Conservation (phyloP, 352 stramenopile species). For the Globisporangium abappressorium region DNA sequence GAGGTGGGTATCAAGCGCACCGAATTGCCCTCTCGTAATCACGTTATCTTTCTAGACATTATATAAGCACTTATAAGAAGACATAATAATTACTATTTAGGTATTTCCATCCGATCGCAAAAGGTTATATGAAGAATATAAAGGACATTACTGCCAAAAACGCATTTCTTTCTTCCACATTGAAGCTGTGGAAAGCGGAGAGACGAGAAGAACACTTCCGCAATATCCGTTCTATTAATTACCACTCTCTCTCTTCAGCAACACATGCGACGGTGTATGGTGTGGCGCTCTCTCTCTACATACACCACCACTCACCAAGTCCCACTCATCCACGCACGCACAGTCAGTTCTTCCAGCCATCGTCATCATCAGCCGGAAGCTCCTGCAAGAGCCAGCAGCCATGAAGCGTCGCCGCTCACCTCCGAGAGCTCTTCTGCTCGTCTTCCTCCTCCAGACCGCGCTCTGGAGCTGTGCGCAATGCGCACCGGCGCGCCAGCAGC, state of each 20-base stretch:
- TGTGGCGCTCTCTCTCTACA: not conserved
- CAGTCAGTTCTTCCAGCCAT: not conserved
- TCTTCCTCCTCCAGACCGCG: not conserved
- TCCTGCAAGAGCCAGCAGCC: not conserved
- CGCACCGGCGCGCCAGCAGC: not conserved
- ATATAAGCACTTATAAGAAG: no score
- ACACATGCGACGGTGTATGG: not conserved
- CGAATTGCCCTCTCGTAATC: not conserved
- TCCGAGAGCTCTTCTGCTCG: not conserved
- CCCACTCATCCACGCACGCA: not conserved
- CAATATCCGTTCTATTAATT: constrained; percentile 9
- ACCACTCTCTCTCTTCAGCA: not conserved
- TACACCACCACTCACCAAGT: not conserved
- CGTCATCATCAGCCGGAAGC: not conserved
- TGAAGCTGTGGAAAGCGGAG: constrained; percentile 8
- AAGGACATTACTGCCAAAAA: not conserved
- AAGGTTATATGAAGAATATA: not conserved
- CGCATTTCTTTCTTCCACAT: constrained; percentile 5
- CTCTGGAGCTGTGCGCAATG: not conserved
- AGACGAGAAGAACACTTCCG: not conserved
- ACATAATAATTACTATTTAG: not conserved
- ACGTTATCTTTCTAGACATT: no score
- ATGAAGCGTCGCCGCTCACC: constrained; percentile 4
- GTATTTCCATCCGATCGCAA: no score
- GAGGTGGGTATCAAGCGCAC: not conserved